Evolutionary conservation across 805 yeast species (phyloP).

Genomic region (Saccharomycopsis selenospora): DNA sequence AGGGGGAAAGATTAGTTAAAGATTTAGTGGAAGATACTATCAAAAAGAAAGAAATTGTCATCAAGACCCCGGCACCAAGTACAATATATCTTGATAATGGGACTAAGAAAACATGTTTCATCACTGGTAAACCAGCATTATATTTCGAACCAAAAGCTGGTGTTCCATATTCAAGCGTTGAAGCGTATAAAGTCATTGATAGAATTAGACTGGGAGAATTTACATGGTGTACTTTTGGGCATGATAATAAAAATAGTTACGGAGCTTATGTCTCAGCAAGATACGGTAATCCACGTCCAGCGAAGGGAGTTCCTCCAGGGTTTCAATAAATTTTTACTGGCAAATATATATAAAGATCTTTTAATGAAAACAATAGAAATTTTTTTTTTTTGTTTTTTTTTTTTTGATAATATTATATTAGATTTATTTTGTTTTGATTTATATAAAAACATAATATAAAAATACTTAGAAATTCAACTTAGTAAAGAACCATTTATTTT

Average conservation of each 20-base stretch:
- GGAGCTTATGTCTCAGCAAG: constrained; percentile 40
- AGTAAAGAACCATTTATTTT: constrained; percentile 99
- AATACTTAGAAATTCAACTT: constrained; percentile 76
- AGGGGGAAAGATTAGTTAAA: constrained; percentile 28
- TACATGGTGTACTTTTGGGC: constrained; percentile 45
- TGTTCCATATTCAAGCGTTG: constrained; percentile 77
- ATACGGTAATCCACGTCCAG: constrained; percentile 41
- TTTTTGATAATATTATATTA: too few species aligned
- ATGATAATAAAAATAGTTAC: constrained; percentile 47
- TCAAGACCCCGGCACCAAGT: constrained; percentile 65
- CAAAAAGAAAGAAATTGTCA: constrained; percentile 39
- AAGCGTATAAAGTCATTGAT: constrained; percentile 62
- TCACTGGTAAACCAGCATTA: constrained; percentile 71
- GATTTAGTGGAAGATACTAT: constrained; percentile 17
- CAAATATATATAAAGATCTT: background rate
- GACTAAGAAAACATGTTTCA: constrained; percentile 56
- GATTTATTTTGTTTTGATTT: background rate
- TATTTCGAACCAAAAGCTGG: constrained; percentile 87
- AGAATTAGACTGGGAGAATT: constrained; percentile 40
- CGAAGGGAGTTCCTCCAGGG: constrained; percentile 84
- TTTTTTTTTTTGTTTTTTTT: too few species aligned
- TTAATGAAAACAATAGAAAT: too few species aligned
- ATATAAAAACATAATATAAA: too few species aligned
- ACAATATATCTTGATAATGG: constrained; percentile 70
- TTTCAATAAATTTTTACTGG: constrained; percentile 38